These are phyloP conservation scores for Wilhelminamyces savonicus DNA, from an alignment of 805 yeast genomes.

Conservation along the genomic window DNA sequence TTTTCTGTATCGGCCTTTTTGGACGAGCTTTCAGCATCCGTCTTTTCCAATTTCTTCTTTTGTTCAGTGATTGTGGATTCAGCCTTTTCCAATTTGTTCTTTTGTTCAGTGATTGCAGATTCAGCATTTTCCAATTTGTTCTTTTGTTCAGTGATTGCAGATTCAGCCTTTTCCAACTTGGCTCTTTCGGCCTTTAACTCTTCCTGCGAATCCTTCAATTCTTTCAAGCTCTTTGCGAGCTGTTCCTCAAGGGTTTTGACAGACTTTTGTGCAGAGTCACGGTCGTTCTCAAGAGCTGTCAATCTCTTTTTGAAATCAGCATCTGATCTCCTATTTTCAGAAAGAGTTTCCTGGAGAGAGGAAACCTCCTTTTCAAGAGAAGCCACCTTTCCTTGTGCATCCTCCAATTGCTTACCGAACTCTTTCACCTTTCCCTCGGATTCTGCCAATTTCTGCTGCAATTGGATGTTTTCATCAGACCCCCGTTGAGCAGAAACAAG, in stretches of 20 bases:
- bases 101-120: background rate
- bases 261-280: too few relatives aligned
- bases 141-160: slow-evolving; percentile 1
- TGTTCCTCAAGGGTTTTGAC: too few relatives aligned
- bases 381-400: too few relatives aligned
- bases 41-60: slow-evolving; percentile 3
- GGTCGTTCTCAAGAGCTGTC: too few relatives aligned
- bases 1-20: too few relatives aligned
- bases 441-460: background rate
- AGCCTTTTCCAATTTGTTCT: slow-evolving; percentile 3
- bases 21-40: slow-evolving; percentile 2
- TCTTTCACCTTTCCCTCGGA: too few relatives aligned
- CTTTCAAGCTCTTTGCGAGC: background rate
- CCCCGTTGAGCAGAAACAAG: too few relatives aligned
- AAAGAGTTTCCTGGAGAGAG: too few relatives aligned
- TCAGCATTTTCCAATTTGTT: slow-evolving; percentile 3
- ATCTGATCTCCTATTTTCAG: too few relatives aligned
- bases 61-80: background rate
- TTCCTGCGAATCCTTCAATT: slow-evolving; percentile 3
- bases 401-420: too few relatives aligned
- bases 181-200: background rate
- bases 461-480: background rate
- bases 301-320: too few relatives aligned
- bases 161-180: slow-evolving; percentile 2
- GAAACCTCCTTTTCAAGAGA: too few relatives aligned